phyloP scores from a whole-genome alignment of 2,329 filamentous ascomycete species.

The Talaromyces sp. region DNA sequence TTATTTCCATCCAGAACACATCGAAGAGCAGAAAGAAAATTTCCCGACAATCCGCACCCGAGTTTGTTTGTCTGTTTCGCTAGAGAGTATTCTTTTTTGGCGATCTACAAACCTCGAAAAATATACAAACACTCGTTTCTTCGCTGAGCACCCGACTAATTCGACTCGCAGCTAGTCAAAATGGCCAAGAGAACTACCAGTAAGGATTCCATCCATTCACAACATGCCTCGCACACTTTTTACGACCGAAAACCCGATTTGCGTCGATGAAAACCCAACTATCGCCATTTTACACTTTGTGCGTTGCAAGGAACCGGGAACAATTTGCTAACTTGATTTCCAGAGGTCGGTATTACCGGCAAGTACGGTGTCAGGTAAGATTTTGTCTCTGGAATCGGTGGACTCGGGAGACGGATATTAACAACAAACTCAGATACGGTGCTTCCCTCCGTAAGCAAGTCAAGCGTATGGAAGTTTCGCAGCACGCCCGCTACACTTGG shows the following conservation, averaged over 20 bases:
- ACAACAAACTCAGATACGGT: conserved; percentile 68
- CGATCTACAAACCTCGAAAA: conserved; percentile 2
- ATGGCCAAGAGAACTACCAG: conserved; percentile 16
- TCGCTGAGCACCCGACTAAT: conserved; percentile 8
- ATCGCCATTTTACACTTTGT: neutral
- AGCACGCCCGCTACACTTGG: conserved; percentile 91
- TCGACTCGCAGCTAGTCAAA: conserved; percentile 6
- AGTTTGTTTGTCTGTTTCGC: neutral
- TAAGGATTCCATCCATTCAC: conserved; percentile 5
- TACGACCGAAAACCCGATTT: neutral
- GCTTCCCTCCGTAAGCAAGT: conserved; percentile 98
- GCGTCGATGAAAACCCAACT: neutral
- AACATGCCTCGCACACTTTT: neutral
- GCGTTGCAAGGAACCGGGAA: neutral
- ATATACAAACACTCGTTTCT: neutral
- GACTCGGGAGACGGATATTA: conserved; percentile 14
- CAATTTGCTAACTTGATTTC: conserved; percentile 23
- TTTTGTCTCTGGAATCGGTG: conserved; percentile 3
- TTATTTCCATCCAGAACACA: neutral
- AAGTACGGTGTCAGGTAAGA: conserved; percentile 96
- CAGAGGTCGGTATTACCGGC: conserved; percentile 93
- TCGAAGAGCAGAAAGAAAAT: neutral
- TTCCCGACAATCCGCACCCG: neutral
- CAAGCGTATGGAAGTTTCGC: conserved; percentile 99
- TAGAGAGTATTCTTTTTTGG: neutral